Evolutionary conservation across 2,329 filamentous ascomycete species (phyloP).

Genomic region (Tolypocladium pustulatum): DNA sequence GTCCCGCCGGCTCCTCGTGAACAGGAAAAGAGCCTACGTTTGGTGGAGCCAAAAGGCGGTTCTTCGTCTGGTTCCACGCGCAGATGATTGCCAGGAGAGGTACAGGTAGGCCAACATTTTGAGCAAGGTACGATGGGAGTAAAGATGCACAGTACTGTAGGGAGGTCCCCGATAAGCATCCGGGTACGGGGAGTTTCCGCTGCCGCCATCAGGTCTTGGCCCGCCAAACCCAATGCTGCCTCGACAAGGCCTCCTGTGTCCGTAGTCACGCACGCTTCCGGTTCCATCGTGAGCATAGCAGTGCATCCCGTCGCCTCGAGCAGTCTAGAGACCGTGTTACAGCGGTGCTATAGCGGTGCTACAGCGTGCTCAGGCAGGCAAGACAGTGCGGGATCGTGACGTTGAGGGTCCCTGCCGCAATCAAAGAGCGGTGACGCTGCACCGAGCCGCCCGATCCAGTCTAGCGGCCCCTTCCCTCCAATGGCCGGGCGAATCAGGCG

Average conservation of each 20-base stretch:
- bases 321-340: neutral
- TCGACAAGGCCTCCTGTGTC: no score
- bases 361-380: neutral
- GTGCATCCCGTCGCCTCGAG: neutral
- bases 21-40: neutral
- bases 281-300: no score
- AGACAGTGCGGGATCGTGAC: neutral
- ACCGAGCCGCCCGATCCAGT: neutral
- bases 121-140: no score
- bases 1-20: neutral
- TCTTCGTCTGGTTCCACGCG: neutral
- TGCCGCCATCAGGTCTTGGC: no score
- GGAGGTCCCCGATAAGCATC: no score
- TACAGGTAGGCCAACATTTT: no score
- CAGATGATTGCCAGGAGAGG: neutral
- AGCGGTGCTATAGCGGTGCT: neutral
- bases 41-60: neutral
- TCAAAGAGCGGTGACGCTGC: constrained; percentile 6
- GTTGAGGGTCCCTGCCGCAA: neutral
- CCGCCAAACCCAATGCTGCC: no score
- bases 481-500: constrained; percentile 8
- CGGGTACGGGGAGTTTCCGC: no score
- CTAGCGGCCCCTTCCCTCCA: constrained; percentile 3
- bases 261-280: no score
- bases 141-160: neutral